Conservation (phyloP, 148 eudicot species). For the Spergularia marina region DNA sequence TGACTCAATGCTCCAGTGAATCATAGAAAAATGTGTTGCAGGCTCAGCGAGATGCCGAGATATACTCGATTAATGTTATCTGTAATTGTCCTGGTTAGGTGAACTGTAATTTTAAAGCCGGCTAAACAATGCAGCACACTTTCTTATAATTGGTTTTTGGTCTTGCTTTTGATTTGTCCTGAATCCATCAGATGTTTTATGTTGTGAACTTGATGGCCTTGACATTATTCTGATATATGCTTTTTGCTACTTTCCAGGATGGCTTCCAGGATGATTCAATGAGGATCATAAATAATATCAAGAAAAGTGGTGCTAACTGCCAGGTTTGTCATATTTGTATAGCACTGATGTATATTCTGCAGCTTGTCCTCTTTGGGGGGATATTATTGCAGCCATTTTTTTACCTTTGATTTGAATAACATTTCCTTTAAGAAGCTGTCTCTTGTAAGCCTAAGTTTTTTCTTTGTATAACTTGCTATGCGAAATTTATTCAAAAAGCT, state of each 20-base stretch:
- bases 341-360: neutral
- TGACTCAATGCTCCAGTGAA: too few relatives aligned
- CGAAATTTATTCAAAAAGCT: too few relatives aligned
- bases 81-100: too few relatives aligned
- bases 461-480: too few relatives aligned
- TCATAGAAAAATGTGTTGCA: too few relatives aligned
- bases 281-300: constrained; percentile 42
- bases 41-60: too few relatives aligned
- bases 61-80: too few relatives aligned
- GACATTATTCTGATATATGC: neutral
- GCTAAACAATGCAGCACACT: neutral
- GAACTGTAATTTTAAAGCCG: too few relatives aligned
- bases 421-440: too few relatives aligned
- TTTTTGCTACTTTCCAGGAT: constrained; percentile 37
- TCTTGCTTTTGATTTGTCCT: neutral
- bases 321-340: constrained; percentile 51
- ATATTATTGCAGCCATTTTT: neutral
- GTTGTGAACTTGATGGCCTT: constrained; percentile 2
- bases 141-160: neutral
- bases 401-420: too few relatives aligned
- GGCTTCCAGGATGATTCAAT: constrained; percentile 59
- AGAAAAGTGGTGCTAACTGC: constrained; percentile 41
- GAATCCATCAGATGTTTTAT: neutral
- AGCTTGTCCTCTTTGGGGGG: neutral
- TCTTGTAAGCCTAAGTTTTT: too few relatives aligned